Conservation (phyloP, 352 stramenopile genomes). For the Phytophthora aleatoria region DNA sequence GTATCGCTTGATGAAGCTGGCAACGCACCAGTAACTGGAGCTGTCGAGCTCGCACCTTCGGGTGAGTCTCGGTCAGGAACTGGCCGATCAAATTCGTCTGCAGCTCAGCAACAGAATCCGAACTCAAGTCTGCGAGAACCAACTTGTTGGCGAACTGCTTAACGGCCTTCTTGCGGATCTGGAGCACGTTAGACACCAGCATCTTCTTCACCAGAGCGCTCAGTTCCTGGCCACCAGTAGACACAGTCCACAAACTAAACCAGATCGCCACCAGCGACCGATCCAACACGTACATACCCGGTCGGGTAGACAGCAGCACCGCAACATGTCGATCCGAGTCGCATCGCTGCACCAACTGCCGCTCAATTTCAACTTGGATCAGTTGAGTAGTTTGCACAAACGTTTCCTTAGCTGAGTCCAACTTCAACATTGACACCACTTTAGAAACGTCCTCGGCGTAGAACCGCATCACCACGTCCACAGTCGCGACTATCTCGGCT, state of each 20-base stretch:
- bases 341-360: slow-evolving; percentile 40
- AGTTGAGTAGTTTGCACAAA: slow-evolving; percentile 18
- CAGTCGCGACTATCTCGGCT: slow-evolving; percentile 53
- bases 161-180: slow-evolving; percentile 65
- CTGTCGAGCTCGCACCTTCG: slow-evolving; percentile 62
- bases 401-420: slow-evolving; percentile 11
- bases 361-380: slow-evolving; percentile 36
- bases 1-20: slow-evolving; percentile 28
- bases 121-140: slow-evolving; percentile 10
- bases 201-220: slow-evolving; percentile 37
- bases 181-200: slow-evolving; percentile 49
- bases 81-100: slow-evolving; percentile 49
- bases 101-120: slow-evolving; percentile 29
- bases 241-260: slow-evolving; percentile 37
- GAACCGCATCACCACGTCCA: slow-evolving; percentile 48
- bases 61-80: slow-evolving; percentile 65
- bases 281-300: slow-evolving; percentile 52
- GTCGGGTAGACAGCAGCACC: slow-evolving; percentile 28
- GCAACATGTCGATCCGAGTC: slow-evolving; percentile 15
- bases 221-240: slow-evolving; percentile 12
- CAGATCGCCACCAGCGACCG: slow-evolving; percentile 56
- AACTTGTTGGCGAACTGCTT: slow-evolving; percentile 56
- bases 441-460: slow-evolving; percentile 19
- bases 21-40: slow-evolving; percentile 57
- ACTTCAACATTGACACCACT: slow-evolving; percentile 17